Evolutionary conservation across 306 rosid species (phyloP).

Genomic region (Lathyrus tuberosus): DNA sequence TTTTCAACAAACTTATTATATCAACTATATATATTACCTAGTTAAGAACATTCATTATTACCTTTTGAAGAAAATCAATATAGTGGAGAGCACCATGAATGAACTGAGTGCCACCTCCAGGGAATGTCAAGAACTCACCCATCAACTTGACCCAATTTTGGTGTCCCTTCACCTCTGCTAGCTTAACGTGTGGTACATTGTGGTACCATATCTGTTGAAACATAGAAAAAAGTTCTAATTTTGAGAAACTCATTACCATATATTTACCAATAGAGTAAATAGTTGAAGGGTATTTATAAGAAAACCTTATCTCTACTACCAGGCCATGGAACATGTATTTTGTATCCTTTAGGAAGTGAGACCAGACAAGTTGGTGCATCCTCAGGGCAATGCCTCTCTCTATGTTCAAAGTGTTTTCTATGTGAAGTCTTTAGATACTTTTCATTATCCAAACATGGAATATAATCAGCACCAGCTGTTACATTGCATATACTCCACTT

Average conservation of each 20-base stretch:
- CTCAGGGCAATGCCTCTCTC: slow-evolving; percentile 93
- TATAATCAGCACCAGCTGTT: slow-evolving; percentile 71
- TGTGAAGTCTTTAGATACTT: slow-evolving; percentile 49
- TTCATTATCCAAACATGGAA: slow-evolving; percentile 92
- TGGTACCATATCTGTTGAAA: slow-evolving; percentile 79
- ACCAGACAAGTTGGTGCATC: slow-evolving; percentile 85
- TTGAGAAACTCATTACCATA: background rate
- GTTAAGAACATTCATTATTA: slow-evolving; percentile 30
- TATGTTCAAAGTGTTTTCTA: slow-evolving; percentile 67
- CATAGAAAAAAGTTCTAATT: background rate
- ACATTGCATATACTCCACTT: slow-evolving; percentile 73
- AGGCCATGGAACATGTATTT: slow-evolving; percentile 67
- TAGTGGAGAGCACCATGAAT: slow-evolving; percentile 93
- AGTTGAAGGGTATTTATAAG: background rate
- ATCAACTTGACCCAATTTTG: slow-evolving; percentile 93
- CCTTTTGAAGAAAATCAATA: slow-evolving; percentile 82
- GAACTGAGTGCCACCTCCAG: slow-evolving; percentile 97
- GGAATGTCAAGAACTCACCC: slow-evolving; percentile 88
- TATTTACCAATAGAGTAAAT: background rate
- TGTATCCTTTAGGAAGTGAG: slow-evolving; percentile 63
- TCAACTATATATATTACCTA: background rate
- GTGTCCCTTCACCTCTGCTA: slow-evolving; percentile 90
- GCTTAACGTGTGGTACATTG: slow-evolving; percentile 74
- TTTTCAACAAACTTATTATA: background rate
- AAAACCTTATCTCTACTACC: slow-evolving; percentile 79